phyloP scores from a whole-genome alignment of 208 protist species.

The Herpetomonas tarakana region DNA sequence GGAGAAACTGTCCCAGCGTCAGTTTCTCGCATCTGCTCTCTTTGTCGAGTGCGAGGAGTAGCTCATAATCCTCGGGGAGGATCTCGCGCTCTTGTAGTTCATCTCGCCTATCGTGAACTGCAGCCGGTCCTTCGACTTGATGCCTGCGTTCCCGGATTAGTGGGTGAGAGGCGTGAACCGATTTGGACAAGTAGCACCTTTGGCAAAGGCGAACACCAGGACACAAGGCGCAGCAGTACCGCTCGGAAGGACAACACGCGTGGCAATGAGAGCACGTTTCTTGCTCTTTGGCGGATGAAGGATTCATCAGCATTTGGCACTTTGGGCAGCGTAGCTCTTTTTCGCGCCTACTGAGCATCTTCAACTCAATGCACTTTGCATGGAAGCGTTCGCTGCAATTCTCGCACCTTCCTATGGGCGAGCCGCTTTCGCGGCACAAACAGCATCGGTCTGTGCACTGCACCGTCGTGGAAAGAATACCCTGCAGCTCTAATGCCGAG shows the following conservation, averaged over 20 bases:
- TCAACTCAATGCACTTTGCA: slow-evolving; percentile 20
- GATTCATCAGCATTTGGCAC: not conserved
- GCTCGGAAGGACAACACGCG: not conserved
- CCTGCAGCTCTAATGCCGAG: slow-evolving; percentile 52
- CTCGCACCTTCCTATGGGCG: slow-evolving; percentile 2
- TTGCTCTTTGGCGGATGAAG: not conserved
- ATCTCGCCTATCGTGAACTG: not conserved
- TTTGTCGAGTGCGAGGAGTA: not conserved
- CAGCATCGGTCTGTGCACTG: slow-evolving; percentile 15
- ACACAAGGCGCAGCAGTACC: slow-evolving; percentile 14
- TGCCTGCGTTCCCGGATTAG: slow-evolving; percentile 14
- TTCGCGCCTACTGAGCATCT: not conserved
- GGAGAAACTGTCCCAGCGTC: slow-evolving; percentile 14
- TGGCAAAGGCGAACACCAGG: slow-evolving; percentile 19
- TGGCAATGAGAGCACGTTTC: not conserved
- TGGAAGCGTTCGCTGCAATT: slow-evolving; percentile 23
- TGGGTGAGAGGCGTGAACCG: slow-evolving; percentile 20
- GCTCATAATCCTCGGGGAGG: not conserved
- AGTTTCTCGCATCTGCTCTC: too few relatives aligned
- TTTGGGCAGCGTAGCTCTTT: not conserved
- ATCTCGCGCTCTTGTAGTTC: not conserved
- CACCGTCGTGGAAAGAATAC: slow-evolving; percentile 18
- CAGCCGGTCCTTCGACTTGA: not conserved
- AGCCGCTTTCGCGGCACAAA: slow-evolving; percentile 24
- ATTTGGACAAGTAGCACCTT: slow-evolving; percentile 20